Percentiles rank a stretch among this genome's conserved stretches.
phyloP scores from a whole-genome alignment of 495 filamentous ascomycete species.

The Penicillium maclennaniae region DNA sequence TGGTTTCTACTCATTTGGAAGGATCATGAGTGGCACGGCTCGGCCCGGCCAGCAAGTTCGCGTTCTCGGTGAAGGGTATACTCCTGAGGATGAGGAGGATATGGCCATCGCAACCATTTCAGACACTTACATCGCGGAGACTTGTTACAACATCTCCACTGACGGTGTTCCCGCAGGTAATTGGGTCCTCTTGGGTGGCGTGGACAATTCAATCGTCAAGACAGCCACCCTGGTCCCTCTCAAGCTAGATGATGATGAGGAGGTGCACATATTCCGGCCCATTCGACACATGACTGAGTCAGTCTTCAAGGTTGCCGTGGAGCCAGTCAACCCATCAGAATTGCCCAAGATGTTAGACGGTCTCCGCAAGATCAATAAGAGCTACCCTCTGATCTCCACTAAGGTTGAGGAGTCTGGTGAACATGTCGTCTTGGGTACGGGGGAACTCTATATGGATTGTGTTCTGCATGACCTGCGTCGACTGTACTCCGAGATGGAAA shows the following conservation, averaged over 20 bases:
- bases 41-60: slow-evolving; percentile 77
- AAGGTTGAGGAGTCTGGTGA: slow-evolving; percentile 99
- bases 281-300: slow-evolving; percentile 94
- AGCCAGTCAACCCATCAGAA: slow-evolving; percentile 97
- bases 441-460: slow-evolving; percentile 98
- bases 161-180: slow-evolving; percentile 95
- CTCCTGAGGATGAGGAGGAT: slow-evolving; percentile 95
- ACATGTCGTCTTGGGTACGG: slow-evolving; percentile 90
- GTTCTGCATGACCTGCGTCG: slow-evolving; percentile 91
- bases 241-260: slow-evolving; percentile 77
- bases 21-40: slow-evolving; percentile 91
- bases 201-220: slow-evolving; percentile 98
- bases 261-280: slow-evolving; percentile 90
- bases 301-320: slow-evolving; percentile 95
- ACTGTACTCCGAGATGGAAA: slow-evolving; percentile 97
- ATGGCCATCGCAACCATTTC: slow-evolving; percentile 88
- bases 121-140: slow-evolving; percentile 90
- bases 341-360: slow-evolving; percentile 99
- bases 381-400: slow-evolving; percentile 89
- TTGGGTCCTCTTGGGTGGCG: slow-evolving; percentile 82
- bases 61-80: slow-evolving; percentile 93
- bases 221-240: slow-evolving; percentile 89
- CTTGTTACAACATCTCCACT: slow-evolving; percentile 85
- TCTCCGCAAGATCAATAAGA: slow-evolving; percentile 93
- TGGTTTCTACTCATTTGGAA: slow-evolving; percentile 81